phyloP scores from a whole-genome alignment of 129 eudicot genomes.

The Centaurea solstitialis region DNA sequence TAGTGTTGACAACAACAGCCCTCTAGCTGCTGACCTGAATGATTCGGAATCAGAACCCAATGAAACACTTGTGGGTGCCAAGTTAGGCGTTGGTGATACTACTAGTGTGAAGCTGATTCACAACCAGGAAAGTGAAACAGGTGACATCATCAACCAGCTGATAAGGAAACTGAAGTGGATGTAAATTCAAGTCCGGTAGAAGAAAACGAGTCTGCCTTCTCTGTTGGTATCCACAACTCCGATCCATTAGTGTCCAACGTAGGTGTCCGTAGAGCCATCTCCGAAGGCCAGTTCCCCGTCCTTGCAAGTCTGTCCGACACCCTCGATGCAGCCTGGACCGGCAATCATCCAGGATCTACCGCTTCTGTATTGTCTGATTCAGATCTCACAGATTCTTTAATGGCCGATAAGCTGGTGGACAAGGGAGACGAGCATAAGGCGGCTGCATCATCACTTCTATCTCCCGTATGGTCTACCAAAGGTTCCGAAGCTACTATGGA shows the following conservation, averaged over 20 bases:
- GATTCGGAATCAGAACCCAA: conserved; percentile 24
- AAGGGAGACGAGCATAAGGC: conserved; percentile 42
- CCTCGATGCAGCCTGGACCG: conserved; percentile 97
- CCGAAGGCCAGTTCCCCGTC: conserved; percentile 66
- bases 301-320: conserved; percentile 72
- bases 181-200: conserved; percentile 15
- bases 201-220: conserved; percentile 17
- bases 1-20: conserved; percentile 41
- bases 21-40: conserved; percentile 21
- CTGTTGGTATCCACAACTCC: conserved; percentile 21
- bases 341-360: conserved; percentile 49
- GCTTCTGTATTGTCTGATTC: conserved; percentile 28
- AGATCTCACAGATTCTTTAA: conserved; percentile 40
- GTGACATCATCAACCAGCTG: conserved; percentile 15
- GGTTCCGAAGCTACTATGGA: conserved; percentile 56
- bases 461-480: conserved; percentile 56
- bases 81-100: conserved; percentile 28
- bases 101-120: conserved; percentile 12
- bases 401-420: conserved; percentile 46
- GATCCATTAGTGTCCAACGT: conserved; percentile 39
- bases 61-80: conserved; percentile 32
- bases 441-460: conserved; percentile 33
- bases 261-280: conserved; percentile 52
- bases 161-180: conserved; percentile 29
- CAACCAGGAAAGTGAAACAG: conserved; percentile 28